Evolutionary conservation across 768 basidiomycete genomes (phyloP).

Genomic region (Boletus sp.): DNA sequence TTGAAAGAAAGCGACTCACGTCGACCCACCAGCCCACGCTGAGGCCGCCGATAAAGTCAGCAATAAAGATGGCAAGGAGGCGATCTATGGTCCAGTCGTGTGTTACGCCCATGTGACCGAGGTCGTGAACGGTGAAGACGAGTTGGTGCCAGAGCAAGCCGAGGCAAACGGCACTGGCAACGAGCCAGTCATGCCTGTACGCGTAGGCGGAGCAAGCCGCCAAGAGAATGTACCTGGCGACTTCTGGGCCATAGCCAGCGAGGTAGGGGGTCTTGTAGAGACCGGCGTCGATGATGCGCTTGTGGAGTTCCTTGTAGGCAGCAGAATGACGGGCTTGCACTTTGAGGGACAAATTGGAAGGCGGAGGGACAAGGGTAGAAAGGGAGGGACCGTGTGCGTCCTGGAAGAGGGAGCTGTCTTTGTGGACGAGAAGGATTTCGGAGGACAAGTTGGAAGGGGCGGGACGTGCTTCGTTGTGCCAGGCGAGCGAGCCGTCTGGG

Average conservation of each 20-base stretch:
- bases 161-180: constrained; percentile 74
- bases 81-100: constrained; percentile 84
- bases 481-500: constrained; percentile 42
- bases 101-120: constrained; percentile 93
- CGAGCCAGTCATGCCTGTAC: constrained; percentile 64
- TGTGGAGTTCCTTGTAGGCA: constrained; percentile 80
- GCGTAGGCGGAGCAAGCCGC: constrained; percentile 56
- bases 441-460: constrained; percentile 38
- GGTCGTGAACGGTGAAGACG: constrained; percentile 88
- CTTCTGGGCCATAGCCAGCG: constrained; percentile 85
- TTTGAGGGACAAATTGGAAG: constrained; percentile 52
- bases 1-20: constrained; percentile 50
- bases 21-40: constrained; percentile 99
- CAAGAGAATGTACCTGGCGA: constrained; percentile 74
- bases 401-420: constrained; percentile 26
- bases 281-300: constrained; percentile 70
- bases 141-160: constrained; percentile 96
- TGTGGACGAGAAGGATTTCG: constrained; percentile 63
- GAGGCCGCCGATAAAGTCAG: constrained; percentile 87
- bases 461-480: constrained; percentile 63
- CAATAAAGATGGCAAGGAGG: constrained; percentile 72
- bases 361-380: constrained; percentile 48
- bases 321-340: constrained; percentile 65
- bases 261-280: constrained; percentile 84
- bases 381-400: constrained; percentile 40